phyloP scores from a whole-genome alignment of 2,329 filamentous ascomycete species.

The Xylariomycetidae sp. region DNA sequence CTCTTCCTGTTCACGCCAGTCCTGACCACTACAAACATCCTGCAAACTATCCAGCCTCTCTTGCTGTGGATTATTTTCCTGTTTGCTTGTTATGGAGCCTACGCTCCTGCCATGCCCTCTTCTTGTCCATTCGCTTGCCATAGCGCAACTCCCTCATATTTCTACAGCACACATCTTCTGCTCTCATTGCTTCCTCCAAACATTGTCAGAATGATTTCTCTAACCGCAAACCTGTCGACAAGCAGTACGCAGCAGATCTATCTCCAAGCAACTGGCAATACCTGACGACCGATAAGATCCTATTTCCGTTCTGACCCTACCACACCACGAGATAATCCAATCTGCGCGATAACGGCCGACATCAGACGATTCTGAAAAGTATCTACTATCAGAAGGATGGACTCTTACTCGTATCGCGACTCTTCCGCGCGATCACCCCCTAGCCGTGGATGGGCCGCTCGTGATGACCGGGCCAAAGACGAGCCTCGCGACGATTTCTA shows the following conservation, averaged over 20 bases:
- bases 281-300: slow-evolving; percentile 21
- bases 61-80: slow-evolving; percentile 13
- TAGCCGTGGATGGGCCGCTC: slow-evolving; percentile 47
- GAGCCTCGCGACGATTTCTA: slow-evolving; percentile 58
- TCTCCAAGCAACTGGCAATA: slow-evolving; percentile 17
- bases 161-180: slow-evolving; percentile 13
- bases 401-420: slow-evolving; percentile 54
- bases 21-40: no score
- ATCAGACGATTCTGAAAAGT: no score
- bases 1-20: no score
- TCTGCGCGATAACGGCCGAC: no score
- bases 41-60: no score
- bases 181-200: slow-evolving; percentile 21
- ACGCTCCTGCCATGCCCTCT: slow-evolving; percentile 20
- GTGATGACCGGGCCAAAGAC: slow-evolving; percentile 50
- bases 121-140: slow-evolving; percentile 27
- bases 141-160: slow-evolving; percentile 17
- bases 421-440: slow-evolving; percentile 46
- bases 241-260: slow-evolving; percentile 38
- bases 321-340: no score
- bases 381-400: slow-evolving; percentile 43
- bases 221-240: slow-evolving; percentile 52
- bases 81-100: slow-evolving; percentile 29
- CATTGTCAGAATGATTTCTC: slow-evolving; percentile 43
- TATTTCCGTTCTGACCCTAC: no score